These are phyloP conservation scores for Intubia oerlemansii DNA, from an alignment of 2,329 filamentous ascomycete genomes.

Conservation along the genomic window DNA sequence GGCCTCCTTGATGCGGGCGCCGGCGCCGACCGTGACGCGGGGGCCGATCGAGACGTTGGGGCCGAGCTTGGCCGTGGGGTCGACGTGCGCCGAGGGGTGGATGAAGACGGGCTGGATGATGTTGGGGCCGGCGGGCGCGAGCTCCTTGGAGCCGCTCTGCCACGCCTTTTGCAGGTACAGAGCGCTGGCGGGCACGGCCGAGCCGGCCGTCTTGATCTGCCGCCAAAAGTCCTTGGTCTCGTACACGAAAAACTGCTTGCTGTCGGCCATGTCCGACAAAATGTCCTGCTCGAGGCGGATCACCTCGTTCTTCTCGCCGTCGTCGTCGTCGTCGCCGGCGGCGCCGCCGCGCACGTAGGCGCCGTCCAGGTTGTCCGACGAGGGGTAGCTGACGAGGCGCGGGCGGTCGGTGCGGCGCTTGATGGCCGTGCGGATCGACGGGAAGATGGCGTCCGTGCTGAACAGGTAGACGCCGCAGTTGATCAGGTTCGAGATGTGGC, in stretches of 20 bases:
- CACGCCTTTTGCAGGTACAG: constrained; percentile 89
- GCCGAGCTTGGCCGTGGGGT: constrained; percentile 88
- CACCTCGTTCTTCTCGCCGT: constrained; percentile 59
- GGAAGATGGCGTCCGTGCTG: constrained; percentile 87
- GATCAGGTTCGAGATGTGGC: constrained; percentile 93
- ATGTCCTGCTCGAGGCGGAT: constrained; percentile 96
- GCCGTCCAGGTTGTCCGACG: constrained; percentile 74
- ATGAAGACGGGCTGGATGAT: constrained; percentile 90
- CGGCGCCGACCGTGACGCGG: constrained; percentile 65
- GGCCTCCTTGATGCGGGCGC: constrained; percentile 82
- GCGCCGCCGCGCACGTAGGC: constrained; percentile 28
- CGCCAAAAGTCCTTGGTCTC: constrained; percentile 99
- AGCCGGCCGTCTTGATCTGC: constrained; percentile 98
- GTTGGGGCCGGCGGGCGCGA: constrained; percentile 63
- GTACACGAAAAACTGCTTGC: constrained; percentile 93
- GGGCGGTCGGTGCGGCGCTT: constrained; percentile 87
- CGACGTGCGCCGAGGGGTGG: constrained; percentile 74
- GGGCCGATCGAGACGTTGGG: constrained; percentile 93
- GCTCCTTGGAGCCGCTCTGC: constrained; percentile 62
- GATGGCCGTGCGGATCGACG: constrained; percentile 81
- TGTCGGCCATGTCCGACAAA: constrained; percentile 83
- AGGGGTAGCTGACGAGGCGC: constrained; percentile 83
- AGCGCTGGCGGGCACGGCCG: constrained; percentile 88
- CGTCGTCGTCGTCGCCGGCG: constrained; percentile 38
- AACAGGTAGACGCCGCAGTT: constrained; percentile 99